phyloP scores from a whole-genome alignment of 257 asterid genomes.

The Solanum tarijense region DNA sequence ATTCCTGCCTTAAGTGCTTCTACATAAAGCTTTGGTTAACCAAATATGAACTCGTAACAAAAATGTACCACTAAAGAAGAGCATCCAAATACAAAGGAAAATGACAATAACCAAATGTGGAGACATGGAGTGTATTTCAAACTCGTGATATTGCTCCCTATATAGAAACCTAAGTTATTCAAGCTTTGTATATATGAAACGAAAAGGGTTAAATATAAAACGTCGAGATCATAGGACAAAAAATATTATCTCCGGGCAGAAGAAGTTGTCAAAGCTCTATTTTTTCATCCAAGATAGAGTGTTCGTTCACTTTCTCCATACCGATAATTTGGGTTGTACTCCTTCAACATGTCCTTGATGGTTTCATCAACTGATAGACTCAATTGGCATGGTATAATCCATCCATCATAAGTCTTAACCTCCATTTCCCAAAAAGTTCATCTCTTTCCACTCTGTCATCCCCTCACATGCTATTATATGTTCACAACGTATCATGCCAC shows the following conservation, averaged over 20 bases:
- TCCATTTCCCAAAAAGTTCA: constrained; percentile 77
- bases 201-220: not conserved
- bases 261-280: constrained; percentile 45
- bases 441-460: constrained; percentile 53
- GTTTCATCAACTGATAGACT: too few species aligned
- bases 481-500: constrained; percentile 75
- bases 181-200: not conserved
- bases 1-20: too few species aligned
- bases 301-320: constrained; percentile 48
- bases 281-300: constrained; percentile 54
- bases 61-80: not conserved
- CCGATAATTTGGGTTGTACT: constrained; percentile 45
- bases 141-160: not conserved
- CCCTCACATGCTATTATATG: constrained; percentile 73
- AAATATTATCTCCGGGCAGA: constrained; percentile 61
- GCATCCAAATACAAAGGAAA: not conserved
- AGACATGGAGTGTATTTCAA: not conserved
- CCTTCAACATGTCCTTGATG: constrained; percentile 42
- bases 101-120: not conserved
- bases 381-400: constrained; percentile 41
- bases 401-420: constrained; percentile 56
- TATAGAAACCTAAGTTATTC: not conserved
- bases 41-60: not conserved
- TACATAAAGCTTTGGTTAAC: not conserved
- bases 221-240: not conserved